phyloP scores from a whole-genome alignment of 768 basidiomycete species.

The Pluteus cervinus region DNA sequence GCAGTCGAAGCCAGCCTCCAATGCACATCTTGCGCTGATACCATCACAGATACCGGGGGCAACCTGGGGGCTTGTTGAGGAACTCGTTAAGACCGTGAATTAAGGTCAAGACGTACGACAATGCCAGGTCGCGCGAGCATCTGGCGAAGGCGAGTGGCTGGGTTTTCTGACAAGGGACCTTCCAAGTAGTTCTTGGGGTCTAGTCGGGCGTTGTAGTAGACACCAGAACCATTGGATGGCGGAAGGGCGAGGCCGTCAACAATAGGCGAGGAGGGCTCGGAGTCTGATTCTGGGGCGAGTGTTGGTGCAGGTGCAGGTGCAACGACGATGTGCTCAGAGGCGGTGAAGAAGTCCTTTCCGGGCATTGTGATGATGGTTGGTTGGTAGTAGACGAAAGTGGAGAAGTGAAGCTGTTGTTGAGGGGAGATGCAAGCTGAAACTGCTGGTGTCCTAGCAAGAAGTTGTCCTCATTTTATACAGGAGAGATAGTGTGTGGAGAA shows the following conservation, averaged over 20 bases:
- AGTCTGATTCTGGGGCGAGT: background rate
- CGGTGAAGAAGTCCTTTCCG: slow-evolving; percentile 18
- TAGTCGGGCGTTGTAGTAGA: slow-evolving; percentile 60
- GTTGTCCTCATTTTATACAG: background rate
- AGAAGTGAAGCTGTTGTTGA: background rate
- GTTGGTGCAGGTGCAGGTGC: slow-evolving; percentile 7
- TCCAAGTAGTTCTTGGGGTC: slow-evolving; percentile 62
- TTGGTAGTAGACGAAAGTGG: background rate
- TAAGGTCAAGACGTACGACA: slow-evolving; percentile 39
- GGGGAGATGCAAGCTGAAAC: slow-evolving; percentile 1
- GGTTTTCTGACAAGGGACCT: slow-evolving; percentile 57
- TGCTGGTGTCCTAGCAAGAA: background rate
- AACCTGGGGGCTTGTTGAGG: slow-evolving; percentile 28
- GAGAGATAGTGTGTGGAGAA: background rate
- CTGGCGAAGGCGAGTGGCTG: slow-evolving; percentile 61
- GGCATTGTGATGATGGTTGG: slow-evolving; percentile 12
- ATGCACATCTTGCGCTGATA: slow-evolving; percentile 65
- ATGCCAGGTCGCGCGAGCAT: slow-evolving; percentile 63
- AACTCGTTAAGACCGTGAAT: background rate
- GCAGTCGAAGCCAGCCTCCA: slow-evolving; percentile 73
- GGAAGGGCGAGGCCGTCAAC: too few species aligned
- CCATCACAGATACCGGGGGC: slow-evolving; percentile 71
- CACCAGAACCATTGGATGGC: slow-evolving; percentile 5
- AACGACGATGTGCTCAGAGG: slow-evolving; percentile 5
- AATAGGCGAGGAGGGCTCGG: too few species aligned